A percentile compares a stretch with the other conserved stretches of the same genome.
These are phyloP conservation scores for Hygrocybe coccinea DNA, from an alignment of 768 basidiomycete species.

Conservation along the genomic window DNA sequence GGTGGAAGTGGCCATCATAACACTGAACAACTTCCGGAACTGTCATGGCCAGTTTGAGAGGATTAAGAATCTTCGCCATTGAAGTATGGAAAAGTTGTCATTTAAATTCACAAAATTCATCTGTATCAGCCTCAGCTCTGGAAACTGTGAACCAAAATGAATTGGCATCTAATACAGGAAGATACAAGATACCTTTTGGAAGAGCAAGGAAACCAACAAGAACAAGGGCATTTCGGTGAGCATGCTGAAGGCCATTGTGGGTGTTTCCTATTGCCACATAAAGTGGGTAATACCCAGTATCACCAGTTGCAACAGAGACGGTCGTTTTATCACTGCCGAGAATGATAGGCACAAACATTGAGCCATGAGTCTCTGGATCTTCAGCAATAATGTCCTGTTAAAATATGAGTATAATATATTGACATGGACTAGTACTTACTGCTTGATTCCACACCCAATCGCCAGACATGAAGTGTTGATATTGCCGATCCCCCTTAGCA, in stretches of 20 bases:
- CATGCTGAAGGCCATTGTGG: slow-evolving; percentile 24
- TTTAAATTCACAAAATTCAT: slow-evolving; percentile 24
- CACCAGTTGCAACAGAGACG: slow-evolving; percentile 36
- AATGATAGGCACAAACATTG: slow-evolving; percentile 30
- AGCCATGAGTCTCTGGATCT: slow-evolving; percentile 23
- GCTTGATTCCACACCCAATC: slow-evolving; percentile 34
- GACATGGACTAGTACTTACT: slow-evolving; percentile 18
- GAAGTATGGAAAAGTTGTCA: slow-evolving; percentile 30
- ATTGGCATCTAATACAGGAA: no score
- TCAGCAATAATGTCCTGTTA: slow-evolving; percentile 25
- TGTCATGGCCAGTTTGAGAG: slow-evolving; percentile 23
- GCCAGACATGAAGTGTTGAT: slow-evolving; percentile 35
- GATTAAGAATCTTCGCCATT: slow-evolving; percentile 18
- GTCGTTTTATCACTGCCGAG: slow-evolving; percentile 40
- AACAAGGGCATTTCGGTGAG: slow-evolving; percentile 26
- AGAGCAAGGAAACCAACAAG: slow-evolving; percentile 32
- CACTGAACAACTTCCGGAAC: slow-evolving; percentile 20
- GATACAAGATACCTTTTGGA: slow-evolving; percentile 29
- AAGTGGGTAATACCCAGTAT: slow-evolving; percentile 35
- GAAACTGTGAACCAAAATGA: background rate
- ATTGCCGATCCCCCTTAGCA: slow-evolving; percentile 21
- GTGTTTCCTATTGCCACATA: slow-evolving; percentile 30
- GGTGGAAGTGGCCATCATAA: slow-evolving; percentile 27
- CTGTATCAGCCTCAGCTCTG: slow-evolving; percentile 9
- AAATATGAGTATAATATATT: slow-evolving; percentile 2